phyloP scores from a whole-genome alignment of 179 eudicot genomes.

The Gypsophila paniculata region DNA sequence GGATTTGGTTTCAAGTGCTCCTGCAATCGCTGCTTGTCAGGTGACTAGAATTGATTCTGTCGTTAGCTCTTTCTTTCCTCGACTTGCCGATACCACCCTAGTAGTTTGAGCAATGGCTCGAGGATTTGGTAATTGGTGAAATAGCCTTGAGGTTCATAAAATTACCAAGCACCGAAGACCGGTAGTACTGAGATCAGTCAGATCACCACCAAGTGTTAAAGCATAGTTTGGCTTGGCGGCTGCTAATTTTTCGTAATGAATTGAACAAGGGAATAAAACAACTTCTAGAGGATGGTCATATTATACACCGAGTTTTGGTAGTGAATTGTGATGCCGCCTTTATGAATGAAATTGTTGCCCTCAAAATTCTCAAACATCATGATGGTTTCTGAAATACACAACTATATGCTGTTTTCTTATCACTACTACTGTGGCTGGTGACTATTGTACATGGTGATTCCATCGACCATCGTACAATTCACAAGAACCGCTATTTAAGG shows the following conservation, averaged over 20 bases:
- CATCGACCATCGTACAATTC: too few species aligned
- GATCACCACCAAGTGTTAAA: neutral
- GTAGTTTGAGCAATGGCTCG: neutral
- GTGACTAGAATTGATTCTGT: conserved; percentile 36
- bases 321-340: too few species aligned
- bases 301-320: neutral
- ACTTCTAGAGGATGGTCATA: neutral
- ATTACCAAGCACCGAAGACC: neutral
- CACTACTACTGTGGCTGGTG: neutral
- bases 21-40: conserved; percentile 64
- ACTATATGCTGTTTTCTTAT: neutral
- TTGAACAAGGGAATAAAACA: neutral
- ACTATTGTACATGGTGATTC: too few species aligned
- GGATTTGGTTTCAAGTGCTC: conserved; percentile 80
- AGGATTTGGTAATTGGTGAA: neutral
- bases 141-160: neutral
- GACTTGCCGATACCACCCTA: neutral
- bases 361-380: neutral
- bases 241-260: neutral
- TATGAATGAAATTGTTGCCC: neutral
- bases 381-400: neutral
- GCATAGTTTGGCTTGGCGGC: neutral
- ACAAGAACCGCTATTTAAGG: too few species aligned
- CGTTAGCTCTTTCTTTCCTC: neutral
- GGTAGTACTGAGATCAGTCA: too few species aligned